These are phyloP conservation scores for Pseudocercospora ulei DNA, from an alignment of 2,329 filamentous ascomycete genomes.

Conservation along the genomic window DNA sequence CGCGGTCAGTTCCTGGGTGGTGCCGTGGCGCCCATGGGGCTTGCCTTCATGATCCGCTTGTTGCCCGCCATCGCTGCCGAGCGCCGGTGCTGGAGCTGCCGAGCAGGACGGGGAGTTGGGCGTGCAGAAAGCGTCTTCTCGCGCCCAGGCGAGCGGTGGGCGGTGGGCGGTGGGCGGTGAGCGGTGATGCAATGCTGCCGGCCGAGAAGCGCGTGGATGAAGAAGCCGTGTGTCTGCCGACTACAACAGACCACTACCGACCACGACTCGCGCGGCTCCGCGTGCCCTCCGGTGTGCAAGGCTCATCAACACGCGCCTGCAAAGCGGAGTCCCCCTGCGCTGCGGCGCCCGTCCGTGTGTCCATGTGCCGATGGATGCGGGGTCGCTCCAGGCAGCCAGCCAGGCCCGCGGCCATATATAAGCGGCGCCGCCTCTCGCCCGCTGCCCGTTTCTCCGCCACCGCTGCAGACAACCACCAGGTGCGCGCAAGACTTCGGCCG, in stretches of 20 bases:
- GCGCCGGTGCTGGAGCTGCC: too few relatives aligned
- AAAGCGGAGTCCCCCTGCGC: too few relatives aligned
- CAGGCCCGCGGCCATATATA: slow-evolving; percentile 13
- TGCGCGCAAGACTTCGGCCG: slow-evolving; percentile 22
- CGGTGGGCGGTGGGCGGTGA: too few relatives aligned
- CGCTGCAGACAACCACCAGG: slow-evolving; percentile 30
- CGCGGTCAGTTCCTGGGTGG: slow-evolving; percentile 9
- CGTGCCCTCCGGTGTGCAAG: too few relatives aligned
- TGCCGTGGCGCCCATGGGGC: slow-evolving; percentile 4
- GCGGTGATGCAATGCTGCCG: too few relatives aligned
- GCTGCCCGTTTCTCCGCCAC: slow-evolving; percentile 25
- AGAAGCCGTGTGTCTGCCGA: slow-evolving; percentile 8
- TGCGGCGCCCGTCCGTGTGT: too few relatives aligned
- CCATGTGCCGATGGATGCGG: too few relatives aligned
- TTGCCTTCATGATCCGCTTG: slow-evolving; percentile 43
- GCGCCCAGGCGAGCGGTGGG: too few relatives aligned
- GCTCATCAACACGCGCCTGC: too few relatives aligned
- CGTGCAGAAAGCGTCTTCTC: too few relatives aligned
- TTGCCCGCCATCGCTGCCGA: slow-evolving; percentile 32
- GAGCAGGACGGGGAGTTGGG: too few relatives aligned
- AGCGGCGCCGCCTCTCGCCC: slow-evolving; percentile 8
- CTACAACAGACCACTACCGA: slow-evolving; percentile 1
- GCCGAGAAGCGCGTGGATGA: background rate
- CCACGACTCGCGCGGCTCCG: too few relatives aligned
- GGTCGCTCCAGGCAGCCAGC: slow-evolving; percentile 4